Evolutionary conservation across 768 basidiomycete genomes (phyloP).

Genomic region (Xerocomus brunneocitrinus): DNA sequence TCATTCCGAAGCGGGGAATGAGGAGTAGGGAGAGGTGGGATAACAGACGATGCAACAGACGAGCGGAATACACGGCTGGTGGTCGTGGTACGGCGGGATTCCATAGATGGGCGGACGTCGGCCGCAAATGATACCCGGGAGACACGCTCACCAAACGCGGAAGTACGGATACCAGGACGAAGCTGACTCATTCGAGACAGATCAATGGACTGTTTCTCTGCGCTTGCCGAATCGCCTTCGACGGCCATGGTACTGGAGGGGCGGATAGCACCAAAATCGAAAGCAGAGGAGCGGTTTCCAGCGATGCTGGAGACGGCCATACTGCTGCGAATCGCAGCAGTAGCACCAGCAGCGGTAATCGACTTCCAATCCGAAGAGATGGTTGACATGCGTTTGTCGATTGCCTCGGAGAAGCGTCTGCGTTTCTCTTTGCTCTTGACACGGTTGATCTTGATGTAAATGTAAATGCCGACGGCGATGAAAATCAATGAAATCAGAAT

Average conservation of each 20-base stretch:
- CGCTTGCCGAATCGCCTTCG: conserved; percentile 36
- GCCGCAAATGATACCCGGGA: conserved; percentile 70
- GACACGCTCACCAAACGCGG: conserved; percentile 44
- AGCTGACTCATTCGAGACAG: conserved; percentile 38
- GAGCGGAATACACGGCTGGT: conserved; percentile 43
- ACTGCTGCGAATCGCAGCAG: conserved; percentile 66
- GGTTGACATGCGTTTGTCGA: conserved; percentile 83
- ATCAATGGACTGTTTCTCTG: conserved; percentile 40
- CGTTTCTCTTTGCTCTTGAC: conserved; percentile 46
- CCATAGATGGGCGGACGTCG: conserved; percentile 46
- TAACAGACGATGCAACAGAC: conserved; percentile 36
- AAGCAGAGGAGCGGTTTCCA: conserved; percentile 41
- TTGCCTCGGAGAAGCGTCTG: conserved; percentile 54
- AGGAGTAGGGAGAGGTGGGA: conserved; percentile 38
- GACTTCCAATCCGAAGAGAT: conserved; percentile 76
- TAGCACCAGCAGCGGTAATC: conserved; percentile 64
- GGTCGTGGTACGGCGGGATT: conserved; percentile 39
- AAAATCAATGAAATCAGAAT: conserved; percentile 61
- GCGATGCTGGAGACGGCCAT: conserved; percentile 43
- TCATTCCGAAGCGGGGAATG: conserved; percentile 20
- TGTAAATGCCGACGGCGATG: conserved; percentile 37
- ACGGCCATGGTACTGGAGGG: conserved; percentile 40
- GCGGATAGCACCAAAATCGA: conserved; percentile 57
- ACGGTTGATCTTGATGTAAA: conserved; percentile 55
- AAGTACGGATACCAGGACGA: conserved; percentile 52